Evolutionary conservation across 129 eudicot genomes (phyloP).

Genomic region (Rutidosis leptorrhynchoides): DNA sequence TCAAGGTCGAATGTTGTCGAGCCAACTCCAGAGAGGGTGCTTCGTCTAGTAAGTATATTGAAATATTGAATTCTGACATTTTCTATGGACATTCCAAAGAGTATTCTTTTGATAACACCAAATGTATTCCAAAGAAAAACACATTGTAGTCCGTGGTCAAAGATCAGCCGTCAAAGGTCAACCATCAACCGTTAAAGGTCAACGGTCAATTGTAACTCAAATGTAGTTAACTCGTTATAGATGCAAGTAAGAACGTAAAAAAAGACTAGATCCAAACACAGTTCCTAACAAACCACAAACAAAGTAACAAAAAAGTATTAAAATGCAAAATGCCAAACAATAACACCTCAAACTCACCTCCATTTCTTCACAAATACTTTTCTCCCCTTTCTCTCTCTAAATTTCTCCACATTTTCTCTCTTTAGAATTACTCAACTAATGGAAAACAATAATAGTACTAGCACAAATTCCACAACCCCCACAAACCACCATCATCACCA

Average conservation of each 20-base stretch:
- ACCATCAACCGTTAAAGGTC: no score
- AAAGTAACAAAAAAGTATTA: constrained; percentile 32
- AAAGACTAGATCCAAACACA: constrained; percentile 27
- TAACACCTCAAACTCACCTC: constrained; percentile 19
- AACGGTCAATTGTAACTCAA: not conserved
- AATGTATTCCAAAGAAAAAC: no score
- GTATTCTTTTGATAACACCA: no score
- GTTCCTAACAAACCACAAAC: constrained; percentile 58
- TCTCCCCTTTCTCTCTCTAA: constrained; percentile 9
- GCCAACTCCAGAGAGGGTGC: no score
- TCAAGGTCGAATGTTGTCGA: no score
- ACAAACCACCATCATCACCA: constrained; percentile 37
- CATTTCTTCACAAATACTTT: constrained; percentile 14
- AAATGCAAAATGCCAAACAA: constrained; percentile 44
- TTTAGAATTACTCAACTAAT: constrained; percentile 33
- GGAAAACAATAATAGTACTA: constrained; percentile 41
- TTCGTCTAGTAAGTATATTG: no score
- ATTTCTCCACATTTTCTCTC: constrained; percentile 1
- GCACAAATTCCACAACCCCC: constrained; percentile 40
- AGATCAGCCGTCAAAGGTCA: no score
- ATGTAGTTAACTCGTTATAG: constrained; percentile 22
- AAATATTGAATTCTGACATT: no score
- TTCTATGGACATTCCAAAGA: no score
- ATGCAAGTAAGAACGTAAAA: constrained; percentile 2
- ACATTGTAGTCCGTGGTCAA: no score